phyloP scores from a whole-genome alignment of 2,329 filamentous ascomycete genomes.

The Raffaelea arxii region DNA sequence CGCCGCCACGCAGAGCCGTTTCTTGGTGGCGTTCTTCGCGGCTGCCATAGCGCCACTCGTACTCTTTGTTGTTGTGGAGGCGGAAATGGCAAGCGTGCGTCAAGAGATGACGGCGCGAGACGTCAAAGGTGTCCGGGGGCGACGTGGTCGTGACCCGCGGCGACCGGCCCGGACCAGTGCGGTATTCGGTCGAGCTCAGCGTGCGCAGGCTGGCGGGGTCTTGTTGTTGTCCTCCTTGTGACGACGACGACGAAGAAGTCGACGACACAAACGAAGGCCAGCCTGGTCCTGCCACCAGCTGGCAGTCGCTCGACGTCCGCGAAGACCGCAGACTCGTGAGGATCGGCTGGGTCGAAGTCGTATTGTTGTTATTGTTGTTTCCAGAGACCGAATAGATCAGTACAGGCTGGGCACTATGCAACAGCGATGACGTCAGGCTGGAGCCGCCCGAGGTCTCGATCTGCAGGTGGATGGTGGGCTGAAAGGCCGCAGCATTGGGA shows the following conservation, averaged over 20 bases:
- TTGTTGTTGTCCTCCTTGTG: no score
- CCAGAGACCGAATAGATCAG: constrained; percentile 30
- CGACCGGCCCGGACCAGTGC: constrained; percentile 42
- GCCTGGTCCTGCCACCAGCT: constrained; percentile 30
- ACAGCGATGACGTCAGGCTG: no score
- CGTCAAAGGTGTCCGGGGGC: constrained; percentile 18
- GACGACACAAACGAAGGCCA: no score
- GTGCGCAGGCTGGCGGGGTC: constrained; percentile 20
- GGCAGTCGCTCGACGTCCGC: constrained; percentile 36
- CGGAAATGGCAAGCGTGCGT: constrained; percentile 37
- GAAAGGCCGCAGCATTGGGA: constrained; percentile 2
- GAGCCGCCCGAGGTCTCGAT: constrained; percentile 38
- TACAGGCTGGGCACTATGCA: constrained; percentile 32
- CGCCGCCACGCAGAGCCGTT: not conserved
- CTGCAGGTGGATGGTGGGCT: constrained; percentile 29
- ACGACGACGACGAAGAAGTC: no score
- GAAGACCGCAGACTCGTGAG: constrained; percentile 42
- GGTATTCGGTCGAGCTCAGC: constrained; percentile 44
- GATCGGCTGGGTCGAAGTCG: constrained; percentile 10
- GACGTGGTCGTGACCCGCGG: constrained; percentile 31
- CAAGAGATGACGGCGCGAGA: constrained; percentile 27
- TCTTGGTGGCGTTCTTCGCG: constrained; percentile 27
- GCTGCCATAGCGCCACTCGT: constrained; percentile 47
- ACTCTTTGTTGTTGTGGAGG: constrained; percentile 34
- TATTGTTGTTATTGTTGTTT: constrained; percentile 2